Evolutionary conservation across 2,329 filamentous ascomycete genomes (phyloP), one percentile per base, ranked within the genome.

Genomic region (Daldinia sp.): DNA sequence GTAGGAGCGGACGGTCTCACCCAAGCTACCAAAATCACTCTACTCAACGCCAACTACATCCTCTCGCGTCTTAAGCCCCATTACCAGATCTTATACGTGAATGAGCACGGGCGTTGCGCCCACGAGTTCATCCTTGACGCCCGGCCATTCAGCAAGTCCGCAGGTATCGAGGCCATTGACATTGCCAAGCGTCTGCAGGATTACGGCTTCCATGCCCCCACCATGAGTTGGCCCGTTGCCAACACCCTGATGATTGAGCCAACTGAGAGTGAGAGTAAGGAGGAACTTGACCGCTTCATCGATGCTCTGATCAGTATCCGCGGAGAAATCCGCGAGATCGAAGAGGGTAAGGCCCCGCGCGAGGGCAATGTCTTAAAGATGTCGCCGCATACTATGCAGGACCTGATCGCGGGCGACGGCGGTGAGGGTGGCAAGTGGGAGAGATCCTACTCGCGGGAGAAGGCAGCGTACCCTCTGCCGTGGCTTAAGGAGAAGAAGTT

Each of bases 221-320:
- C 95, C 60, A 98, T 98, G 95, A 94, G 90, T 79, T 98, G 93
- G 93, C 95, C 95, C 1, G 94, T 98, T 1, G 88, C 93, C 59
- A 97, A 97, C 82, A 98, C 95, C 0, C 88, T 98, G 50, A 98
- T 98, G 95, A 97, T 98, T 73, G 95, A 98, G 84, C 95, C 95
- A 1, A 98, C 95, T 0, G 95, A 98, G 82, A 94, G 91, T 13
- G 95, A 98, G 84, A 93, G 89, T 81, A 94, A 96, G 80, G 91
- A 91, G 70, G 95, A 98, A 84, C 88, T 98, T 1, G 95, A 98
- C 80, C 91, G 95, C 23, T 98, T 98, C 85, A 93, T 94, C 69
- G 92, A 98, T 72, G 93, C 95, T 0, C 84, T 98, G 46, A 92
- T 98, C 74, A 89, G 88, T 63, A 98, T 98, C 78, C 89, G 95